Evolutionary conservation across 257 asterid genomes (phyloP), one percentile per base, ranked within the genome.

Genomic region (Solanum rostratum): DNA sequence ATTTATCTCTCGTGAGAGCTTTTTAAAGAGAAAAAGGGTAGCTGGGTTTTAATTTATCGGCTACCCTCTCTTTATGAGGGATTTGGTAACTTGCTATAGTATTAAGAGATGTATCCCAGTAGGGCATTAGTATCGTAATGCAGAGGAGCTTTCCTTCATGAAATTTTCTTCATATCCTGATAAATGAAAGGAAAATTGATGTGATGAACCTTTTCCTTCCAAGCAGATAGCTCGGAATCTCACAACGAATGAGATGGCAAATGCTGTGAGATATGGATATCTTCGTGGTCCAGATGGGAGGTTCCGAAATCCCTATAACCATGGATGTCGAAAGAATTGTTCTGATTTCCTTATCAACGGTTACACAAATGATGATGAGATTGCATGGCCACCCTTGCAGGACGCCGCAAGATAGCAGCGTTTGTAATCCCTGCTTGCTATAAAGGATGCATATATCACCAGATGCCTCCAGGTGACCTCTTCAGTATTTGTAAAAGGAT

Each of bases 261-360:
- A 97, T 85, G 93, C 94, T 70, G 55, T 84, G 33, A 94, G 99
- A 1, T 97, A 97, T 84, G 97, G 93, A 16, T 97, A 97, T 90
- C 98, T 97, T 16, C 98, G 91, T 7, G 99, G 98, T 20, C 97
- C 99, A 83, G 95, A 97, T 54, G 99, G 98, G 39, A 91, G 91
- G 55, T 97, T 97, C 80, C 87, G 98, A 80, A 97, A 97, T 87
- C 98, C 99, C 5, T 95, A 97, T 83, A 94, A 95, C 88, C 97
- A 93, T 81, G 99, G 99, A 13, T 95, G 96, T 82, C 85, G 94
- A 90, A 95, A 91, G 94, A 97, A 97, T 73, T 97, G 97, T 91
- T 87, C 96, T 0, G 97, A 95, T 91, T 97, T 97, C 86, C 24
- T 94, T 41, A 88, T 94, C 86, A 82, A 92, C 20, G 99, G 99